Evolutionary conservation across 2,329 filamentous ascomycete species (phyloP).

Genomic region (Botrytis porri): DNA sequence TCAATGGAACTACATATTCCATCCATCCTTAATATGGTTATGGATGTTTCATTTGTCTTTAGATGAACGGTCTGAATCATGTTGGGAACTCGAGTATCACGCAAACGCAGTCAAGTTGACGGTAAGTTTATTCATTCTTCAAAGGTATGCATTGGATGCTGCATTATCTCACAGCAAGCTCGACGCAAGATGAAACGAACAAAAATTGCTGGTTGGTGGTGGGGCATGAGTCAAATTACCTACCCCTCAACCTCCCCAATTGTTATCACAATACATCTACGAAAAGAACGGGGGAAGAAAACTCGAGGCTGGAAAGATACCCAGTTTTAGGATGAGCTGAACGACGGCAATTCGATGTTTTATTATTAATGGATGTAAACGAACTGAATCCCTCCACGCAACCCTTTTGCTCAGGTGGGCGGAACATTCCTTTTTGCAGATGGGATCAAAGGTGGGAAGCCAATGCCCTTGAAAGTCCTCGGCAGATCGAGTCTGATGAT

Average conservation of each 20-base stretch:
- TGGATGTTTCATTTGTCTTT: neutral
- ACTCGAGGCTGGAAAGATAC: neutral
- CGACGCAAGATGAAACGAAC: neutral
- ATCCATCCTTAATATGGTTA: neutral
- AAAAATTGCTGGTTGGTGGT: neutral
- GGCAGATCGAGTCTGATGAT: neutral
- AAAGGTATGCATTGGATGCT: neutral
- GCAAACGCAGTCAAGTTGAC: neutral
- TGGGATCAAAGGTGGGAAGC: neutral
- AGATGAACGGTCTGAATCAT: neutral
- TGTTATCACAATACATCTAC: neutral
- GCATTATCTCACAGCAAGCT: neutral
- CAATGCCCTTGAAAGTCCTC: neutral
- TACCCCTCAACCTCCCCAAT: constrained; percentile 1
- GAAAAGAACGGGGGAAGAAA: neutral
- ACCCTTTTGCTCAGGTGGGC: neutral
- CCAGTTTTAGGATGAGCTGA: neutral
- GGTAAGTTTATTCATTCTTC: neutral
- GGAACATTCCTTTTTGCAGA: neutral
- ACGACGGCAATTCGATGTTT: neutral
- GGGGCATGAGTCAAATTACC: neutral
- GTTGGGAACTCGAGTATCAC: neutral
- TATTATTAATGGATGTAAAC: neutral
- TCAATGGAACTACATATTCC: neutral
- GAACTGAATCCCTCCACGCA: neutral